Evolutionary conservation across 345 rosid genomes (phyloP), one percentile per base, ranked within the genome.

Genomic region (Pistacia vera): DNA sequence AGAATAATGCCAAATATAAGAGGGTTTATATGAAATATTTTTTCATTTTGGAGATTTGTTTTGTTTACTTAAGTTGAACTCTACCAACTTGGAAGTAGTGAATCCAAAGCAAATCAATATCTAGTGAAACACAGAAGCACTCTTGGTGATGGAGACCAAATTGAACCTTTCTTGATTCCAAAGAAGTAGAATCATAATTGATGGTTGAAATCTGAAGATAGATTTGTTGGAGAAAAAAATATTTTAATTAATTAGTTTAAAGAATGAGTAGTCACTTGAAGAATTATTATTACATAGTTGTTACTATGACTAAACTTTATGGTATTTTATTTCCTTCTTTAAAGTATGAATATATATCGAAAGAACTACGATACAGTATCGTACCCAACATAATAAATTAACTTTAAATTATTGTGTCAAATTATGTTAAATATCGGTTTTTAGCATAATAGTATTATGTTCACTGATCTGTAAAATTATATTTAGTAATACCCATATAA

Each of bases 161-260:
- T 66, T 35, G 44, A 70, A 66, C 54, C 63, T 75, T 78, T 71
- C 81, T 74, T 81, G 66, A 71, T 71, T 74, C 49, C 59, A 65
- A 81, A 74, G 84, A 66, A 74, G 77, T 54, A 67, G 28, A 10
- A 70, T n/a, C 25, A 71, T 77, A 62, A 77, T 81, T 77, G 48
- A 61, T 18, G 16, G 14, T 59, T 75, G 59, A 56, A 71, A 48
- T 46, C 4, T 1, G 12, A 12, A 63, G 18, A 48, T 22, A 8
- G 12, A 28, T 71, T 36, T 55, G 63, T 20, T 56, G 63, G 63
- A n/a, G 59, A 48, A 68, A 22, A 28, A 56, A 28, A 22, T n/a
- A 7, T 49, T 28, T 0, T 13, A 14, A 68, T 14, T 11, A 11
- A 48, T 49, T 20, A 11, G 57, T 67, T 48, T 49, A 25, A 25